Base-by-base conservation (phyloP, 176 grass and related monocot genomes). In the Poa annua region DNA sequence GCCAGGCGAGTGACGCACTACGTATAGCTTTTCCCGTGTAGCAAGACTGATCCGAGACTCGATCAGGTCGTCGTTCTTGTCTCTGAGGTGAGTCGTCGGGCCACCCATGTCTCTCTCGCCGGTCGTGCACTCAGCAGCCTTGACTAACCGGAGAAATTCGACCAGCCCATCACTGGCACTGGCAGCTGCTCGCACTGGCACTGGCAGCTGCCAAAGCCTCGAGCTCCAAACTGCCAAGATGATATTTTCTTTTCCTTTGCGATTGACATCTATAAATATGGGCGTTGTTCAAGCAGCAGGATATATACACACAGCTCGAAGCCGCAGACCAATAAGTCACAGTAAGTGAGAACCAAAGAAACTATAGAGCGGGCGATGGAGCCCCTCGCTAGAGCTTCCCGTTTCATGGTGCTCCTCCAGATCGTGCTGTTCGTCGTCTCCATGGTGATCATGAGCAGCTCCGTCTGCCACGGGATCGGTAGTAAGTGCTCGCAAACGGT, bases 341-440 rank as follows among this genome's bases (percentile, higher is more conserved):
- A 49, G 13, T 49, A 26, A 26, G 4, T 14, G 0, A 25, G 21
- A 45, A 11, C 9, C 71, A 34, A 3, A 13, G 2, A 19, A 67
- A 12, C 13, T 14, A 15, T 38, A 38, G 36, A 1, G 21, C 21
- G 0, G 0, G 1, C 49, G 16, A 75, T 54, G 71, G 71, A 48
- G 47, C 34, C 49, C 48, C 25, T 25, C 7, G 35, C 54, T 15
- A 26, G 54, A 61, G 36, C 49, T 1, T 10, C 16, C 25, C 72
- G 49, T 34, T n/a, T 35, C 48, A 19, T 75, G 69, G 70, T 8
- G 81, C 26, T 82, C 20, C 81, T 84, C 55, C 71, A 84, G 81
- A 65, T 84, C 29, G 22, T 13, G 7, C 20, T 83, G 17, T 11
- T 83, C 38, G 53, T 74, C 20, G 35, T 68, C 7, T 84, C 35